These are phyloP conservation scores for Colletotrichum somersetense DNA, from an alignment of 2,329 filamentous ascomycete species.

Conservation along the genomic window DNA sequence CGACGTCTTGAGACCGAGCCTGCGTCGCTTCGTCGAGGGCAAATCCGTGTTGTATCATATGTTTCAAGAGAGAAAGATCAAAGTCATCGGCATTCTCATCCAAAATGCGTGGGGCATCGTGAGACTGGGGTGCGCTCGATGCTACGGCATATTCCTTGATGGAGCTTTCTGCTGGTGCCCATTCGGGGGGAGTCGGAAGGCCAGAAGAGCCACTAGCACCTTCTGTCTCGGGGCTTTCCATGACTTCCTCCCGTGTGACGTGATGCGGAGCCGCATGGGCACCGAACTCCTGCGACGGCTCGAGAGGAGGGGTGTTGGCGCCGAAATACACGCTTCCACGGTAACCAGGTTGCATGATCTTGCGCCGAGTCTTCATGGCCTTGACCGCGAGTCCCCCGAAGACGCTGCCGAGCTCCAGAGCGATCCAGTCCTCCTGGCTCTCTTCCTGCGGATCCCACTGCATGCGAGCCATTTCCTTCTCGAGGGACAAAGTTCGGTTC, in stretches of 20 bases:
- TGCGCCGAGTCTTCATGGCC: constrained; percentile 32
- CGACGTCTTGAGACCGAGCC: constrained; percentile 13
- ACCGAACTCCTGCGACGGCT: constrained; percentile 30
- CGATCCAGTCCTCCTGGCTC: constrained; percentile 31
- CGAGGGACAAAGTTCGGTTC: constrained; percentile 46
- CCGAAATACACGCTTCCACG: constrained; percentile 39
- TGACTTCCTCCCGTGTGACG: constrained; percentile 53
- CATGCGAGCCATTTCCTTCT: constrained; percentile 27
- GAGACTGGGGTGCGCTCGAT: constrained; percentile 9
- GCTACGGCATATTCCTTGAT: constrained; percentile 33
- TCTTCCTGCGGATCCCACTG: constrained; percentile 32
- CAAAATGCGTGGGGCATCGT: constrained; percentile 28
- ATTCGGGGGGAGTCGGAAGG: constrained; percentile 54
- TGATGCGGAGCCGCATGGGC: constrained; percentile 41
- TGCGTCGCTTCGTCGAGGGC: constrained; percentile 33
- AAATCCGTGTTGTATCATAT: constrained; percentile 38
- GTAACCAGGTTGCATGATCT: constrained; percentile 35
- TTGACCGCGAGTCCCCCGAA: constrained; percentile 50
- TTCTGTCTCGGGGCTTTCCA: constrained; percentile 52
- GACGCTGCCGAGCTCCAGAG: constrained; percentile 32
- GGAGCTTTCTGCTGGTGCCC: constrained; percentile 34
- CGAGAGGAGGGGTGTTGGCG: constrained; percentile 36
- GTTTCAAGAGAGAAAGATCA: constrained; percentile 29
- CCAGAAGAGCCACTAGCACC: constrained; percentile 53
- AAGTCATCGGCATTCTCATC: constrained; percentile 28